phyloP scores from a whole-genome alignment of 345 rosid genomes.

The Gynandropsis gynandra region DNA sequence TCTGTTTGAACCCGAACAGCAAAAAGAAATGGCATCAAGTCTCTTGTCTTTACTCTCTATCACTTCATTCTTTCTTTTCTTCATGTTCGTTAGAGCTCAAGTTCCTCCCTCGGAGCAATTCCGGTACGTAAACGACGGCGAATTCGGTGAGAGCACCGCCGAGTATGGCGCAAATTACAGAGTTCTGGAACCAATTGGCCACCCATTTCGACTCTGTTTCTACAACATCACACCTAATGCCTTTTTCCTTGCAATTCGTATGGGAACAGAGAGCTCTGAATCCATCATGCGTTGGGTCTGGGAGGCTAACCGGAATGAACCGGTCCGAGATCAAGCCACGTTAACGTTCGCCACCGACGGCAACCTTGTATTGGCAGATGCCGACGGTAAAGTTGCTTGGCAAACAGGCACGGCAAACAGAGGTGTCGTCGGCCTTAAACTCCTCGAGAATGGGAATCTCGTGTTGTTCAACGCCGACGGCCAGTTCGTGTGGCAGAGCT shows the following conservation, averaged over 20 bases:
- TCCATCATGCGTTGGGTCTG: conserved; percentile 50
- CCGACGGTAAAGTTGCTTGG: conserved; percentile 51
- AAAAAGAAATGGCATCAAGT: no score
- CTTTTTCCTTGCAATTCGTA: conserved; percentile 41
- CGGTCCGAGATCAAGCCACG: conserved; percentile 42
- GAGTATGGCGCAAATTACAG: conserved; percentile 41
- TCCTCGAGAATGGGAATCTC: conserved; percentile 45
- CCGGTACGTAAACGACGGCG: conserved; percentile 32
- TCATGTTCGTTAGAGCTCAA: conserved; percentile 1
- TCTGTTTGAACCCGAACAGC: no score
- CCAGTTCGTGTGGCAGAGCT: conserved; percentile 48
- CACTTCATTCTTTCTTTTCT: no score
- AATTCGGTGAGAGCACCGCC: conserved; percentile 23
- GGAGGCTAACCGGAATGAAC: conserved; percentile 49
- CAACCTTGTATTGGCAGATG: conserved; percentile 41
- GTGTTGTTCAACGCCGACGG: conserved; percentile 42
- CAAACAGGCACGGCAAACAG: conserved; percentile 47
- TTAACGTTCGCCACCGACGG: conserved; percentile 36
- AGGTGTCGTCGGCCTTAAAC: conserved; percentile 40
- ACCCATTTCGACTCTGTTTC: conserved; percentile 45
- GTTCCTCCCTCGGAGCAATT: conserved; percentile 19
- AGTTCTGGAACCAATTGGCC: background rate
- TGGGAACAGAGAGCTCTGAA: conserved; percentile 41
- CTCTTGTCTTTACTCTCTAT: no score
- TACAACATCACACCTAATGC: conserved; percentile 48